Conservation (phyloP, 2,329 filamentous ascomycete species). For the Dactylellina sp. region DNA sequence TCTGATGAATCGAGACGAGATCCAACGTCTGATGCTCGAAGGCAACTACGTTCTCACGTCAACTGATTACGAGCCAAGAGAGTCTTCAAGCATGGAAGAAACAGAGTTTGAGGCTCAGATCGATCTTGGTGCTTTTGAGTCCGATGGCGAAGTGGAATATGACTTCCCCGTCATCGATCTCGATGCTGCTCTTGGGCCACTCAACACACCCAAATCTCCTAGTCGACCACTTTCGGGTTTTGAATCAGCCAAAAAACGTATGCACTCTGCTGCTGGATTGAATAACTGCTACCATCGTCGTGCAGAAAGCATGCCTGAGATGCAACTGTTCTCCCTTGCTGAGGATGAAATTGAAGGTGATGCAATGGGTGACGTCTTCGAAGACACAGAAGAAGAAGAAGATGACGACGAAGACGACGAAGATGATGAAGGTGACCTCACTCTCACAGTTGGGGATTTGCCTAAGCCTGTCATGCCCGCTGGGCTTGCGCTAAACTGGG, state of each 20-base stretch:
- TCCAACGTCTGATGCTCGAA: constrained; percentile 52
- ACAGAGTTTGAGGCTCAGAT: constrained; percentile 57
- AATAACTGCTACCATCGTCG: constrained; percentile 82
- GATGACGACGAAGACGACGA: constrained; percentile 61
- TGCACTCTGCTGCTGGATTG: constrained; percentile 81
- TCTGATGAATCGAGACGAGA: constrained; percentile 52
- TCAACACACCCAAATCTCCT: constrained; percentile 75
- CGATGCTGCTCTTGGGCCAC: constrained; percentile 90
- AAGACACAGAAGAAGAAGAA: constrained; percentile 78
- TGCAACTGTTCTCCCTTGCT: constrained; percentile 76
- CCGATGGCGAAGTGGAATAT: constrained; percentile 66
- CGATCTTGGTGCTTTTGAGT: constrained; percentile 62
- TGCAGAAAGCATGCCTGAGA: constrained; percentile 82
- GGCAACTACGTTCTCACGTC: constrained; percentile 61
- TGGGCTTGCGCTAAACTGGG: constrained; percentile 47
- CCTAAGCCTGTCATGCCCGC: constrained; percentile 48
- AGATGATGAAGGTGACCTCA: constrained; percentile 56
- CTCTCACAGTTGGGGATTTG: constrained; percentile 39
- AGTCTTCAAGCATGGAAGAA: constrained; percentile 59
- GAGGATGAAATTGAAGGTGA: constrained; percentile 70
- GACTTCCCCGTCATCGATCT: constrained; percentile 88
- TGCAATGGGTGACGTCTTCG: constrained; percentile 86
- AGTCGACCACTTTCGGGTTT: constrained; percentile 73
- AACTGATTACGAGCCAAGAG: constrained; percentile 48
- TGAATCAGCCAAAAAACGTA: constrained; percentile 76